phyloP scores from a whole-genome alignment of 1,284 basidiomycete species.

The Fomitopsis betulina region DNA sequence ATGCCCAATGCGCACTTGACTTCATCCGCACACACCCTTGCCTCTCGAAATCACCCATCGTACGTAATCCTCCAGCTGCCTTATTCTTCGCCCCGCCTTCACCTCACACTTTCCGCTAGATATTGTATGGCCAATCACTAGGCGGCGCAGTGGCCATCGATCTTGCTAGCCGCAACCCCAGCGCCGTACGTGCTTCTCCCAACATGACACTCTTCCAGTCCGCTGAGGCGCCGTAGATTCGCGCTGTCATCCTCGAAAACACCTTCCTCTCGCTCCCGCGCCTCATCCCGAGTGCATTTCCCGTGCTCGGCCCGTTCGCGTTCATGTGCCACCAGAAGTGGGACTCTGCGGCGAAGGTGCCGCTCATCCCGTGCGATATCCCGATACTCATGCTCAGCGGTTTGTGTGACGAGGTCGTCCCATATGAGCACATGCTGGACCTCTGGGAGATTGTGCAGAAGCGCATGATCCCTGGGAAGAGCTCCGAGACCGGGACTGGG shows the following conservation, averaged over 20 bases:
- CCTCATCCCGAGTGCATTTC: constrained; percentile 80
- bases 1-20: constrained; percentile 80
- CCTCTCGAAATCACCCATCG: constrained; percentile 66
- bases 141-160: constrained; percentile 95
- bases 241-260: constrained; percentile 89
- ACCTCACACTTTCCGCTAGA: constrained; percentile 31
- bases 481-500: not conserved
- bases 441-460: constrained; percentile 62
- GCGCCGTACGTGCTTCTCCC: constrained; percentile 42
- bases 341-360: constrained; percentile 76
- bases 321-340: constrained; percentile 91
- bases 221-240: constrained; percentile 39
- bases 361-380: constrained; percentile 60
- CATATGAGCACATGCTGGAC: constrained; percentile 78
- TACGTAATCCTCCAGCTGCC: constrained; percentile 28
- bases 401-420: constrained; percentile 79
- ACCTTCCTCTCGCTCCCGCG: constrained; percentile 82
- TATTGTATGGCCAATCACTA: constrained; percentile 92
- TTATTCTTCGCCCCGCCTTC: not conserved
- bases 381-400: constrained; percentile 91
- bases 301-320: constrained; percentile 70
- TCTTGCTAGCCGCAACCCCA: constrained; percentile 77
- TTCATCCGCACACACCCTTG: constrained; percentile 68
- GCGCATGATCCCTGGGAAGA: constrained; percentile 26
- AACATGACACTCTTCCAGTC: not conserved